phyloP scores from a whole-genome alignment of 768 basidiomycete species.

The Sarcodon sp. region DNA sequence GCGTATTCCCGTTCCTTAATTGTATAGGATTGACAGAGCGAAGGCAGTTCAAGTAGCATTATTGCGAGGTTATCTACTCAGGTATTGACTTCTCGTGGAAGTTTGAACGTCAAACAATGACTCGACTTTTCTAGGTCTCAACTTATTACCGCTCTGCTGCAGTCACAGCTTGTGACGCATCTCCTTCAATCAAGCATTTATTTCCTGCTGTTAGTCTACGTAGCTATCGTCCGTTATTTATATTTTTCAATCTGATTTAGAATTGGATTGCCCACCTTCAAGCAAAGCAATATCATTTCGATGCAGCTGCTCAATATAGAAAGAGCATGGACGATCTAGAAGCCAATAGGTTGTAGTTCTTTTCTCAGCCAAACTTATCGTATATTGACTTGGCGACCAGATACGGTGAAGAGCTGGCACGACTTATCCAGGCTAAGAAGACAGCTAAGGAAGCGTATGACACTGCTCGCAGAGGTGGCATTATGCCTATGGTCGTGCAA shows the following conservation, averaged over 20 bases:
- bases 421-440: slow-evolving; percentile 54
- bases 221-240: not conserved
- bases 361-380: not conserved
- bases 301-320: slow-evolving; percentile 79
- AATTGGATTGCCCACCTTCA: slow-evolving; percentile 73
- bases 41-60: slow-evolving; percentile 62
- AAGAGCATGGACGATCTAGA: slow-evolving; percentile 85
- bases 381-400: slow-evolving; percentile 23
- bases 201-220: slow-evolving; percentile 39
- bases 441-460: slow-evolving; percentile 64
- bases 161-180: slow-evolving; percentile 28
- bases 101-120: not conserved
- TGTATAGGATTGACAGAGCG: not conserved
- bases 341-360: slow-evolving; percentile 40
- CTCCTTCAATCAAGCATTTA: slow-evolving; percentile 26
- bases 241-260: slow-evolving; percentile 23
- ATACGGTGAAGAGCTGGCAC: slow-evolving; percentile 80
- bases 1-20: not conserved
- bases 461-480: slow-evolving; percentile 46
- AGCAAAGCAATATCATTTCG: slow-evolving; percentile 76
- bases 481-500: slow-evolving; percentile 50
- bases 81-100: slow-evolving; percentile 20
- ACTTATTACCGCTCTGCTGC: slow-evolving; percentile 48
- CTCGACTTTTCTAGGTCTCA: slow-evolving; percentile 29
- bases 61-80: slow-evolving; percentile 75